Evolutionary conservation across 768 basidiomycete species (phyloP), one percentile per base, ranked within the genome.

Genomic region (Boletus subparvulus): DNA sequence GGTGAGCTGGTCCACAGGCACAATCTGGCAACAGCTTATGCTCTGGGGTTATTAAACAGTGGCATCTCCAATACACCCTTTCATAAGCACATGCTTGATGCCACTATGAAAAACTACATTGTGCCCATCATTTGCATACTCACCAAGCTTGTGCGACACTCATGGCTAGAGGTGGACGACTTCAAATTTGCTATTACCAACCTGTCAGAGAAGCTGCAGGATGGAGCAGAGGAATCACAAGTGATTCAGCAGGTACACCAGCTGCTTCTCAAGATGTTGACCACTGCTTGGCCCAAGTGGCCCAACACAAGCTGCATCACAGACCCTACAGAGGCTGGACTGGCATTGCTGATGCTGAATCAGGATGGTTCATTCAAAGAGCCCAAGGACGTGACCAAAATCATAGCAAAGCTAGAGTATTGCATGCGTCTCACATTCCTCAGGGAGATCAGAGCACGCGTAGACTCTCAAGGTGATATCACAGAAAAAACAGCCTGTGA

Each of bases 11-110:
- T 33, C 4, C 33, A 33, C 5, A 1, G 9, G 14, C 13, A 4
- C 14, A 16, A 13, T 16, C 13, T 12, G 5, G 36, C 3, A 2
- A 13, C 13, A 16, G 14, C 14, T 13, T 1, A 16, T 4, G 4
- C 36, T 14, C 6, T 0, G 10, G 9, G 16, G 6, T 13, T 28
- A 3, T 1, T 4, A 4, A 3, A 28, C 5, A 39, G 37, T 9
- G 62, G 66, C 0, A 65, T 71, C 16, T 63, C 58, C 45, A 66
- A 70, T 53, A 63, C 50, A 0, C 68, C 69, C 0, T 56, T 73
- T 17, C 63, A 67, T 12, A 55, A 53, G 1, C 66, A 70, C 12
- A 55, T 63, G 32, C 33, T 64, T 5, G 42, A 49, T 0, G 12
- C 17, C 1, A 62, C 53, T 0, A 50, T 69, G 19, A 45, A 53